A percentile compares a stretch with the other conserved stretches of the same genome.
Evolutionary conservation across 345 rosid species (phyloP).

Genomic region (Eucalyptus lansdowneana): DNA sequence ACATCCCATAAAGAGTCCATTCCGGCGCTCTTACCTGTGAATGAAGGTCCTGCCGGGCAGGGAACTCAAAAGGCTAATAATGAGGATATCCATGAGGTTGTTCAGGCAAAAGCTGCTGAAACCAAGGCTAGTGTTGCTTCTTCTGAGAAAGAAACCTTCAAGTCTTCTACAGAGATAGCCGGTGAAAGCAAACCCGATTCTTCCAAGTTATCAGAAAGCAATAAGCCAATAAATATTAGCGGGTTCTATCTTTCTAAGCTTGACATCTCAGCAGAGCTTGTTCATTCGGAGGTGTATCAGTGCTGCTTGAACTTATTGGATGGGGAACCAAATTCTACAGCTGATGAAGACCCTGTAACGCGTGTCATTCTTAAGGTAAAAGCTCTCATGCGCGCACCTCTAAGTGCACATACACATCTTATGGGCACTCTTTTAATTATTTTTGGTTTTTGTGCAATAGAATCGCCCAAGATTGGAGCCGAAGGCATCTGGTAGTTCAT

Average conservation of each 20-base stretch:
- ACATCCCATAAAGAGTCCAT: slow-evolving; percentile 48
- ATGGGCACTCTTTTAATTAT: neutral
- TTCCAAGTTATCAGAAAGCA: slow-evolving; percentile 13
- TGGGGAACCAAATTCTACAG: slow-evolving; percentile 12
- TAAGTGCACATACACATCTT: neutral
- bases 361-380: slow-evolving; percentile 59
- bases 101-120: slow-evolving; percentile 32
- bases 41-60: slow-evolving; percentile 32
- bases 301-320: slow-evolving; percentile 31
- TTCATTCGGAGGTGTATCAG: slow-evolving; percentile 46
- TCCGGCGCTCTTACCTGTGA: slow-evolving; percentile 33
- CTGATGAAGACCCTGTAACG: slow-evolving; percentile 25
- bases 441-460: slow-evolving; percentile 19
- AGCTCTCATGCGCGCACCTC: neutral
- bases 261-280: slow-evolving; percentile 73
- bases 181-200: slow-evolving; percentile 20
- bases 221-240: slow-evolving; percentile 5
- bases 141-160: slow-evolving; percentile 27
- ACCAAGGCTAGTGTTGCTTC: slow-evolving; percentile 24
- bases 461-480: slow-evolving; percentile 54
- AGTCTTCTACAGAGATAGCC: slow-evolving; percentile 10
- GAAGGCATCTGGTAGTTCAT: slow-evolving; percentile 27
- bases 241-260: slow-evolving; percentile 69
- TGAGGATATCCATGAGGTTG: slow-evolving; percentile 21
- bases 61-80: slow-evolving; percentile 18